These are phyloP conservation scores for Arthromyces matolae DNA, from an alignment of 768 basidiomycete genomes.

Conservation along the genomic window DNA sequence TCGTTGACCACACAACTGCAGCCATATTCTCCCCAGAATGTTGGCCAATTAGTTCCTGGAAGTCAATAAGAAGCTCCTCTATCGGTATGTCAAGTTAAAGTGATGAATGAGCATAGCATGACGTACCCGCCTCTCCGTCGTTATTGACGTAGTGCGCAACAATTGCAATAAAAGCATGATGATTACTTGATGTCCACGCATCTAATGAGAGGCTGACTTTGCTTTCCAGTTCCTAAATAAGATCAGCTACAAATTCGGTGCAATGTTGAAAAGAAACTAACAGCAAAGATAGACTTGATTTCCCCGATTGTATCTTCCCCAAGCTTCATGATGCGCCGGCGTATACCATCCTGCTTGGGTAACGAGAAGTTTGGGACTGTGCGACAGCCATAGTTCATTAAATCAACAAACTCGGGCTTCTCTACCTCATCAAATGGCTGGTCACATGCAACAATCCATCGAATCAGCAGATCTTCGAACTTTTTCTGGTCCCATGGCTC, in stretches of 20 bases:
- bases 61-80: conserved; percentile 35
- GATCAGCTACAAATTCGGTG: neutral
- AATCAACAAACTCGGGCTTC: conserved; percentile 11
- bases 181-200: conserved; percentile 25
- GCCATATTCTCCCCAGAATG: conserved; percentile 35
- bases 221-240: conserved; percentile 10
- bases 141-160: conserved; percentile 21
- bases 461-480: conserved; percentile 7
- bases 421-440: conserved; percentile 7
- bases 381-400: conserved; percentile 9
- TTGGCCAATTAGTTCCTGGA: conserved; percentile 29
- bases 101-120: neutral
- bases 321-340: conserved; percentile 16
- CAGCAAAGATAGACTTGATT: conserved; percentile 15
- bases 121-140: conserved; percentile 16
- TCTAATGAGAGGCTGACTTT: conserved; percentile 19
- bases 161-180: conserved; percentile 22
- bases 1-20: neutral
- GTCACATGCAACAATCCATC: conserved; percentile 12
- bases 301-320: conserved; percentile 10
- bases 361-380: neutral
- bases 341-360: neutral
- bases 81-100: neutral
- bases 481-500: conserved; percentile 19
- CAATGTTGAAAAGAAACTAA: conserved; percentile 4